A percentile compares a stretch with the other conserved stretches of the same genome.
Conservation (phyloP, 1,139 yeast species). For the Geotrichum europaeum region DNA sequence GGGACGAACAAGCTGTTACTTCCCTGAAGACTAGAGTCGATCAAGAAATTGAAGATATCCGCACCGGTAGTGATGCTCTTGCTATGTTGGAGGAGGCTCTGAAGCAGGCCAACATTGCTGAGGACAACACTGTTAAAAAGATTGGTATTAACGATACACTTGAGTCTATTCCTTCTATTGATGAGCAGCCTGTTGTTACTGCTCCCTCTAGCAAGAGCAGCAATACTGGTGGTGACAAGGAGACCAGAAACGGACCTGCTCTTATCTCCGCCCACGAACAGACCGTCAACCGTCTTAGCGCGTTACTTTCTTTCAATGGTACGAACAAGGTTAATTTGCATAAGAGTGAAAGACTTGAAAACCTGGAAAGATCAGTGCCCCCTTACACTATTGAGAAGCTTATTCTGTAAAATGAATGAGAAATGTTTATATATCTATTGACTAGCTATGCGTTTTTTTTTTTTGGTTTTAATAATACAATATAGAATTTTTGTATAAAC, state of each 20-base stretch:
- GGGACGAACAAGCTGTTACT: conserved; percentile 47
- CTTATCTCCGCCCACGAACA: conserved; percentile 24
- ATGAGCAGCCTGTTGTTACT: conserved; percentile 6
- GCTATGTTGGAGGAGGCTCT: conserved; percentile 51
- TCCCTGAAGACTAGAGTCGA: conserved; percentile 42
- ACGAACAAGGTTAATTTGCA: conserved; percentile 19
- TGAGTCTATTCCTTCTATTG: conserved; percentile 12
- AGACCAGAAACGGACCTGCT: conserved; percentile 10
- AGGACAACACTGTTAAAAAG: conserved; percentile 22
- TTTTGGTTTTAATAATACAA: not conserved
- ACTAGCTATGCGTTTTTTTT: not conserved
- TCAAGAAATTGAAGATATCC: conserved; percentile 45
- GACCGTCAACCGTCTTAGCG: conserved; percentile 21
- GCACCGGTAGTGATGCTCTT: conserved; percentile 48
- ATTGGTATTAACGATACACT: conserved; percentile 5
- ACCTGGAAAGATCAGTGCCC: conserved; percentile 27
- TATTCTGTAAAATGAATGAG: conserved; percentile 19
- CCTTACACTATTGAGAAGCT: conserved; percentile 29
- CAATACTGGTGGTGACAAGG: conserved; percentile 25
- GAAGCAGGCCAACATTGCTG: conserved; percentile 29
- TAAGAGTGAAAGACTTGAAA: conserved; percentile 34
- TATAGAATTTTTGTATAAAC: not conserved
- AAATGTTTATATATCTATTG: not conserved
- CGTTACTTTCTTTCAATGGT: conserved; percentile 12
- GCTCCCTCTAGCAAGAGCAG: conserved; percentile 12